phyloP scores from a whole-genome alignment of 2,329 filamentous ascomycete species.

The Diplodia seriata region DNA sequence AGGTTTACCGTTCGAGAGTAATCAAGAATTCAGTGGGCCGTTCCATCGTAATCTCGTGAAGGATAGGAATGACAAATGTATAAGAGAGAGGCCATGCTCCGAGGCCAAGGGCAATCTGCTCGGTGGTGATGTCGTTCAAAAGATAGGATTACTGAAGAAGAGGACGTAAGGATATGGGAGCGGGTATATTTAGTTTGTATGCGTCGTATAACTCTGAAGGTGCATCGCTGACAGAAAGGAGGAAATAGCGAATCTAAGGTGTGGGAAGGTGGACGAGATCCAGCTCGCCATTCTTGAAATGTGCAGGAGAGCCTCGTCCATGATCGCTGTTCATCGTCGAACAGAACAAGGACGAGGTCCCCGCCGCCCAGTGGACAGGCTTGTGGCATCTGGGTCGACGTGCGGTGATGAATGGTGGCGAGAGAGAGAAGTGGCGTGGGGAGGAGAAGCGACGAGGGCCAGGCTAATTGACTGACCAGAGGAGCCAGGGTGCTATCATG shows the following conservation, averaged over 20 bases:
- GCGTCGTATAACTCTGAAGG: slow-evolving; percentile 3
- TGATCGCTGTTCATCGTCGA: too few relatives aligned
- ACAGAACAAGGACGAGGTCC: too few relatives aligned
- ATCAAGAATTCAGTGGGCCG: slow-evolving; percentile 21
- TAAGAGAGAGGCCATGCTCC: slow-evolving; percentile 16
- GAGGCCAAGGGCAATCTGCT: slow-evolving; percentile 21
- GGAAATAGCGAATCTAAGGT: slow-evolving; percentile 14
- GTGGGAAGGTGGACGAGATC: slow-evolving; percentile 15
- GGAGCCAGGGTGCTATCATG: neutral
- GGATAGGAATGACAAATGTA: neutral
- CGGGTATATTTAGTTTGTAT: slow-evolving; percentile 28
- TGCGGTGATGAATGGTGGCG: too few relatives aligned
- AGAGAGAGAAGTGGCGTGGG: too few relatives aligned
- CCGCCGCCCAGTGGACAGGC: too few relatives aligned
- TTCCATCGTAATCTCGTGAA: slow-evolving; percentile 23
- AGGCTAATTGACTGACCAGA: neutral
- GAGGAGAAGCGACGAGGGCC: neutral
- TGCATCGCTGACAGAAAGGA: slow-evolving; percentile 1
- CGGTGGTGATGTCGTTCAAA: neutral
- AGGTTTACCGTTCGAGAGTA: slow-evolving; percentile 2
- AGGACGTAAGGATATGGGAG: slow-evolving; percentile 5
- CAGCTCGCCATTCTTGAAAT: slow-evolving; percentile 13
- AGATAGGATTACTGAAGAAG: slow-evolving; percentile 2
- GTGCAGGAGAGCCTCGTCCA: neutral
- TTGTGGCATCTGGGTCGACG: too few relatives aligned